Evolutionary conservation across 768 basidiomycete species (phyloP).

Genomic region (Podaxis sp.): DNA sequence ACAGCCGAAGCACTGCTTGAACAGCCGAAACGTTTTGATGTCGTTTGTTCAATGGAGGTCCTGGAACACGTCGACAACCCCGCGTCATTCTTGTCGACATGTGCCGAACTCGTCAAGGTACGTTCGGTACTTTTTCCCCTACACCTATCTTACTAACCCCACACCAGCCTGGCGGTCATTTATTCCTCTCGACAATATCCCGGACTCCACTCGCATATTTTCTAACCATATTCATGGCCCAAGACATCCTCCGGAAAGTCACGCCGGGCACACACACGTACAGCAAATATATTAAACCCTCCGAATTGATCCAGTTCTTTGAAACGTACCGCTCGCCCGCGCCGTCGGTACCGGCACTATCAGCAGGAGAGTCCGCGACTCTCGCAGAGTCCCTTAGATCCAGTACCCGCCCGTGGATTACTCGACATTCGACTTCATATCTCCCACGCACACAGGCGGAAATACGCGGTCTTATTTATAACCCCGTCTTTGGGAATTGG

Average conservation of each 20-base stretch:
- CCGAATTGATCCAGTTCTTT: conserved; percentile 85
- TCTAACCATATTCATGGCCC: conserved; percentile 66
- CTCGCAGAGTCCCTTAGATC: conserved; percentile 16
- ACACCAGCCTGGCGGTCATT: conserved; percentile 86
- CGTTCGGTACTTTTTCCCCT: neutral
- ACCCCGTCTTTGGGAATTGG: conserved; percentile 73
- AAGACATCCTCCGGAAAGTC: conserved; percentile 79
- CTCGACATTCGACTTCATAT: conserved; percentile 40
- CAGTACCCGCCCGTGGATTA: conserved; percentile 53
- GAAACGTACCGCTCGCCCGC: conserved; percentile 45
- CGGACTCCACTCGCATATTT: conserved; percentile 58
- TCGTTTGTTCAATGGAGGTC: conserved; percentile 98
- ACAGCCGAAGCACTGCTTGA: conserved; percentile 74
- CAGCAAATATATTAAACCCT: conserved; percentile 85
- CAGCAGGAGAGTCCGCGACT: conserved; percentile 13
- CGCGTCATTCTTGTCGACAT: conserved; percentile 73
- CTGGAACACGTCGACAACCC: conserved; percentile 97
- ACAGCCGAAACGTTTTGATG: conserved; percentile 72
- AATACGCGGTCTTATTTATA: conserved; percentile 74
- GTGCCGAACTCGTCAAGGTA: conserved; percentile 87
- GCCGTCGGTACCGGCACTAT: neutral
- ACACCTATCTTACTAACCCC: neutral
- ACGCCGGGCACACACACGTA: conserved; percentile 88
- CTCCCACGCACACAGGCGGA: conserved; percentile 73
- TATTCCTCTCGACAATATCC: conserved; percentile 94